A percentile compares a stretch with the other conserved stretches of the same genome.
These are phyloP conservation scores for Limonium bicolor DNA, from an alignment of 148 eudicot species.

Conservation along the genomic window DNA sequence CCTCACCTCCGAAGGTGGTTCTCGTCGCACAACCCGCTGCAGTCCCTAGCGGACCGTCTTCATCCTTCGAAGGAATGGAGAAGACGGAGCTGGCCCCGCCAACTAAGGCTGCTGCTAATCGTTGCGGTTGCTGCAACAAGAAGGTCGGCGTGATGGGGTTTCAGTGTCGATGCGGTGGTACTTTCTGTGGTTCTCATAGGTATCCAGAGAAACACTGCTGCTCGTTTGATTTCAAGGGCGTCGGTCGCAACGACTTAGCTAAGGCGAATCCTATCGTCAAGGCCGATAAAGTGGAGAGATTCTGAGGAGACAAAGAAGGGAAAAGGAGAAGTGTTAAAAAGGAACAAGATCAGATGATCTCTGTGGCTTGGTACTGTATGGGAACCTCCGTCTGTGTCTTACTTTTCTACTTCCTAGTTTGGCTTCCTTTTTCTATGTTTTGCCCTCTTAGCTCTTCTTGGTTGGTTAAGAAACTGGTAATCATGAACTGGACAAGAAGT, in stretches of 20 bases:
- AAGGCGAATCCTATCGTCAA: conserved; percentile 42
- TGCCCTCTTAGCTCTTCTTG: no score
- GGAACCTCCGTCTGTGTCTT: not conserved
- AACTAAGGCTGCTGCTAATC: conserved; percentile 7
- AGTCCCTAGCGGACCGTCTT: not conserved
- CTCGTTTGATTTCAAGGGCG: conserved; percentile 30
- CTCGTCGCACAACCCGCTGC: not conserved
- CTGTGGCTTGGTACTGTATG: conserved; percentile 2
- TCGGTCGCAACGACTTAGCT: conserved; percentile 21
- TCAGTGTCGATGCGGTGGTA: conserved; percentile 38
- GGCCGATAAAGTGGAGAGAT: conserved; percentile 41
- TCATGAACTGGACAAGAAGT: no score
- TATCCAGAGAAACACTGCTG: conserved; percentile 46
- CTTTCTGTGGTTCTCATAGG: conserved; percentile 47
- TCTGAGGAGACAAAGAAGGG: conserved; percentile 14
- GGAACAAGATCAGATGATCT: not conserved
- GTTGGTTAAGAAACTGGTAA: no score
- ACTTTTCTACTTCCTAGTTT: conserved; percentile 6
- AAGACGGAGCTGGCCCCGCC: conserved; percentile 4
- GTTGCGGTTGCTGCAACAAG: conserved; percentile 40
- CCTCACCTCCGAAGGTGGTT: not conserved
- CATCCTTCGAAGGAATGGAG: conserved; percentile 3
- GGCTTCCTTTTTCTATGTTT: not conserved
- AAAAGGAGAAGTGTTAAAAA: not conserved
- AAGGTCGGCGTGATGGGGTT: conserved; percentile 56